phyloP scores from a whole-genome alignment of 345 rosid species.

The Lepidium didymum region DNA sequence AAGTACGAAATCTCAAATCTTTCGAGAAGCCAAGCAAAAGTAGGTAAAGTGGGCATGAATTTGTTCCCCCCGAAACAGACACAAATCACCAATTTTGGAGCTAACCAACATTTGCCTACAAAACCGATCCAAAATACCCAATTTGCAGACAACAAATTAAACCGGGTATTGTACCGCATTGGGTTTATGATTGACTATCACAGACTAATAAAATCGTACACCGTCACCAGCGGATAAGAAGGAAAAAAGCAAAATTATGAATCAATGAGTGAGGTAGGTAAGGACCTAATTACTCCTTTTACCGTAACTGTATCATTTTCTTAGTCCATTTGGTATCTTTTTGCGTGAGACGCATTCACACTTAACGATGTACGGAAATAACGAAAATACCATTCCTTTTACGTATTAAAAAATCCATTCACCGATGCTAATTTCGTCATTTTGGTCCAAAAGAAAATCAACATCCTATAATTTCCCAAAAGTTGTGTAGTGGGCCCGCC shows the following conservation, averaged over 20 bases:
- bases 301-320: background rate
- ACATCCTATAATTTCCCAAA: background rate
- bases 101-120: background rate
- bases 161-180: background rate
- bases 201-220: background rate
- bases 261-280: constrained; percentile 4
- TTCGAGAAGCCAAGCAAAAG: constrained; percentile 26
- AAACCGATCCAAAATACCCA: background rate
- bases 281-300: background rate
- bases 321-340: constrained; percentile 30
- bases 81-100: too few species aligned
- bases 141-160: background rate
- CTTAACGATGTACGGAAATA: background rate
- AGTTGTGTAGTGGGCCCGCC: constrained; percentile 25
- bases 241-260: background rate
- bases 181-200: background rate
- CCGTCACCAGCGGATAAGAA: background rate
- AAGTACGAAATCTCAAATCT: constrained; percentile 30
- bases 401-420: background rate
- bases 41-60: constrained; percentile 32
- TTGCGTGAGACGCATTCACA: constrained; percentile 38
- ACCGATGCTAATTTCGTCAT: background rate
- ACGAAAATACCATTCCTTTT: constrained; percentile 5
- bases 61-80: constrained; percentile 24
- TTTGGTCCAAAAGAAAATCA: background rate